Percentiles rank a stretch among this genome's conserved stretches.
These are phyloP conservation scores for Coniochaeta sp. DNA, from an alignment of 2,329 filamentous ascomycete genomes.

Conservation along the genomic window DNA sequence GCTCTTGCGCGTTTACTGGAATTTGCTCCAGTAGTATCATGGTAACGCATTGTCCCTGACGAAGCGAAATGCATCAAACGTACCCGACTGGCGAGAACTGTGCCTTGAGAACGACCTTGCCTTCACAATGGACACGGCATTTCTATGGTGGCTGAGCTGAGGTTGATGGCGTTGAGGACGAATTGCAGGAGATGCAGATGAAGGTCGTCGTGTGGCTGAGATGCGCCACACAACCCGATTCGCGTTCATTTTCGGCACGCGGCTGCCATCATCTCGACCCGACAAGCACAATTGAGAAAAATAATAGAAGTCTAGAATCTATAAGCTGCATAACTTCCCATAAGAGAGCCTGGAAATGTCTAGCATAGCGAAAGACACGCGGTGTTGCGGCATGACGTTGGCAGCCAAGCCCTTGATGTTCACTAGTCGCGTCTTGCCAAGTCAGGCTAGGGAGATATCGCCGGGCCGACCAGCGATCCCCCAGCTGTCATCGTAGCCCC, in stretches of 20 bases:
- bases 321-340: not conserved
- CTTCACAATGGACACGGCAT: not conserved
- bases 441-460: not conserved
- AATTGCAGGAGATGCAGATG: not conserved
- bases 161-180: not conserved
- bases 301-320: not conserved
- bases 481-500: not conserved
- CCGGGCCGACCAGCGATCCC: not conserved
- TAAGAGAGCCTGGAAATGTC: not conserved
- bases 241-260: not conserved
- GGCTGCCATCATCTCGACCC: not conserved
- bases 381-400: not conserved
- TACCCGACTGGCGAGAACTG: not conserved
- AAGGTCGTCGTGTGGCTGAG: not conserved
- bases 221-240: constrained; percentile 1
- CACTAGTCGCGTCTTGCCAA: not conserved
- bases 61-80: not conserved
- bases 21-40: not conserved
- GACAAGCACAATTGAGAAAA: not conserved
- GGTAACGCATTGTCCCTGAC: not conserved
- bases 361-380: too few species aligned
- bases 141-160: not conserved
- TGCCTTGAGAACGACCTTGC: not conserved
- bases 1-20: too few species aligned
- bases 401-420: not conserved